A percentile compares a stretch with the other conserved stretches of the same genome.
Conservation (phyloP, 306 rosid genomes). For the Citrullus amarus region DNA sequence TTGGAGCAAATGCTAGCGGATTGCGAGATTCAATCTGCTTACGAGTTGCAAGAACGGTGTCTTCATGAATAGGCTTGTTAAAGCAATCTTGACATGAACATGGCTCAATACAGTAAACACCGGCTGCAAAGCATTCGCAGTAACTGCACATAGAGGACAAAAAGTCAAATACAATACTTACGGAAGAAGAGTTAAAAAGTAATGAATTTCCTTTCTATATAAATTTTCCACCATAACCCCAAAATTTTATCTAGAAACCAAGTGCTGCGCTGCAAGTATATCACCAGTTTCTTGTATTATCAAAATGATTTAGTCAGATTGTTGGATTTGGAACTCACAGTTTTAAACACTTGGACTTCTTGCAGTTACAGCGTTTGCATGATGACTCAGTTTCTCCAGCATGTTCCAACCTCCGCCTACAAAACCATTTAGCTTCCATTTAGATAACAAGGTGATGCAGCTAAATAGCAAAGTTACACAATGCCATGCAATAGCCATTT, state of each 20-base stretch:
- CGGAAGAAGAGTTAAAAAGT: not conserved
- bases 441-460: constrained; percentile 17
- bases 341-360: constrained; percentile 89
- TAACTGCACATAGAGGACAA: constrained; percentile 37
- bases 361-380: constrained; percentile 86
- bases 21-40: constrained; percentile 79
- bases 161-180: not conserved
- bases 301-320: not conserved
- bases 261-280: not conserved
- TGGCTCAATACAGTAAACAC: constrained; percentile 81
- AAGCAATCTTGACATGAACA: constrained; percentile 78
- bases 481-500: not conserved
- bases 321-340: constrained; percentile 43
- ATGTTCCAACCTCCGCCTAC: constrained; percentile 61
- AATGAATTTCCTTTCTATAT: not conserved
- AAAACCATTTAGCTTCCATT: constrained; percentile 13
- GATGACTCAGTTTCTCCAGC: constrained; percentile 49
- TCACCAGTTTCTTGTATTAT: not conserved
- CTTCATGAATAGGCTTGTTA: constrained; percentile 74
- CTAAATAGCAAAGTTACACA: not conserved
- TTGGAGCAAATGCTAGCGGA: constrained; percentile 96
- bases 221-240: not conserved
- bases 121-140: constrained; percentile 91
- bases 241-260: not conserved
- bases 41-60: constrained; percentile 66